phyloP scores from a whole-genome alignment of 352 stramenopile genomes.

The Phytophthora chlamydospora region DNA sequence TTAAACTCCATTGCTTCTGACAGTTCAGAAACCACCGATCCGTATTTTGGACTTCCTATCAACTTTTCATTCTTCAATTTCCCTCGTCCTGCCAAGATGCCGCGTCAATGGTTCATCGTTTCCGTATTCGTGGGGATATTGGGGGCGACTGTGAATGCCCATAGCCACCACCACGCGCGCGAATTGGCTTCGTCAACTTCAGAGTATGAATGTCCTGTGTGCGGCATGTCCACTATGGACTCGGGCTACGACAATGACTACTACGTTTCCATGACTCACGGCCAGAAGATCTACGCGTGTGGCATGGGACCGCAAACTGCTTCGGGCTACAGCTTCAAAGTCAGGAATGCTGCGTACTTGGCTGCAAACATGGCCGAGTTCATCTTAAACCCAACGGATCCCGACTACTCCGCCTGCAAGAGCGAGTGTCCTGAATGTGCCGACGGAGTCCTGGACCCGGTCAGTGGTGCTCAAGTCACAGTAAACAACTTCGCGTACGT shows the following conservation, averaged over 20 bases:
- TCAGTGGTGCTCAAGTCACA: slow-evolving; percentile 53
- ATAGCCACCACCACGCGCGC: slow-evolving; percentile 9
- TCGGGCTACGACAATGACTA: slow-evolving; percentile 50
- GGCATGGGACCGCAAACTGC: slow-evolving; percentile 57
- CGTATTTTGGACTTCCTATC: not conserved
- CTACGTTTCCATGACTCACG: slow-evolving; percentile 52
- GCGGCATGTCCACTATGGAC: slow-evolving; percentile 53
- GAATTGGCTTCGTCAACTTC: slow-evolving; percentile 31
- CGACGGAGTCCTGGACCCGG: slow-evolving; percentile 49
- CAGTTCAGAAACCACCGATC: slow-evolving; percentile 12
- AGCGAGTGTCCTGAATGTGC: slow-evolving; percentile 43
- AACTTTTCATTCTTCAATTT: not conserved
- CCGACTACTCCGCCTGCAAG: slow-evolving; percentile 35
- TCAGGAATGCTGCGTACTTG: slow-evolving; percentile 64
- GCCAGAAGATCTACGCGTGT: slow-evolving; percentile 67
- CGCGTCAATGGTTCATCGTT: not conserved
- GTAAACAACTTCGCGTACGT: slow-evolving; percentile 58
- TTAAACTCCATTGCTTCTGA: not conserved
- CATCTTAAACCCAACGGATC: slow-evolving; percentile 30
- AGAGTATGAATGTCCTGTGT: slow-evolving; percentile 59
- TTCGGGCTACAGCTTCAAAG: slow-evolving; percentile 45
- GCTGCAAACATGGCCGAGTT: slow-evolving; percentile 63
- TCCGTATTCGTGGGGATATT: not conserved
- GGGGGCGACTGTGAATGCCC: not conserved
- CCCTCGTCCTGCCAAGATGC: not conserved